Evolutionary conservation across 2,329 filamentous ascomycete species (phyloP).

Genomic region (Chrysoporthe cubensis): DNA sequence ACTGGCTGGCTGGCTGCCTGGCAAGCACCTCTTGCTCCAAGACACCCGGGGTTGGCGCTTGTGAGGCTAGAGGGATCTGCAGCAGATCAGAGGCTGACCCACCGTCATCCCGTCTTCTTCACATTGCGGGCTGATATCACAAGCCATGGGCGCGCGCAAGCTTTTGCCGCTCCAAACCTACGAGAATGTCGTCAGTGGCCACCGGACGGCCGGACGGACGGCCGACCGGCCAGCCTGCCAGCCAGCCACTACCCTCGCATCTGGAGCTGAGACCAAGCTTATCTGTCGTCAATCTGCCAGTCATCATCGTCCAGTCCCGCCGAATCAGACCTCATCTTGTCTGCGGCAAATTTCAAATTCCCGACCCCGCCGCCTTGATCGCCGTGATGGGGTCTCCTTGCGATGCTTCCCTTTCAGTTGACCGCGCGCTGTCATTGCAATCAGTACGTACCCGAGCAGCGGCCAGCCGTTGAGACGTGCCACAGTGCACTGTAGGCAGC

Average conservation of each 20-base stretch:
- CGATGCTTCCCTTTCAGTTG: not conserved
- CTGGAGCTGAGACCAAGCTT: conserved; percentile 12
- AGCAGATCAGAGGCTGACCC: conserved; percentile 2
- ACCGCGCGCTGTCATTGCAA: not conserved
- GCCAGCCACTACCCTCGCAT: not conserved
- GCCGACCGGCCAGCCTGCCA: not conserved
- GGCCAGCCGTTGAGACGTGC: not conserved
- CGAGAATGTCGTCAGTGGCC: conserved; percentile 1
- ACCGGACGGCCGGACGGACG: not conserved
- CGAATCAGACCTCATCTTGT: not conserved
- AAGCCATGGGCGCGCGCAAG: not conserved
- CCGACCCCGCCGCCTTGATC: conserved; percentile 3
- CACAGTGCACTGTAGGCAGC: not conserved
- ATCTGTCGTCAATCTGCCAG: conserved; percentile 28
- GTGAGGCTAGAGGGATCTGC: conserved; percentile 6
- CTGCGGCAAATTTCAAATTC: conserved; percentile 10
- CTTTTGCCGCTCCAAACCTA: not conserved
- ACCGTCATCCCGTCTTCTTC: not conserved
- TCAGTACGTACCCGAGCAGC: not conserved
- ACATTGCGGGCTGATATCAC: not conserved
- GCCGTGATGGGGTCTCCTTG: conserved; percentile 2
- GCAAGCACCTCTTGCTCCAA: not conserved
- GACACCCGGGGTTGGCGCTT: not conserved
- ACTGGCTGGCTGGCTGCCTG: not conserved
- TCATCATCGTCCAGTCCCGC: conserved; percentile 11